Evolutionary conservation across 1,284 basidiomycete genomes (phyloP).

Genomic region (Sanghuangporus weigelae): DNA sequence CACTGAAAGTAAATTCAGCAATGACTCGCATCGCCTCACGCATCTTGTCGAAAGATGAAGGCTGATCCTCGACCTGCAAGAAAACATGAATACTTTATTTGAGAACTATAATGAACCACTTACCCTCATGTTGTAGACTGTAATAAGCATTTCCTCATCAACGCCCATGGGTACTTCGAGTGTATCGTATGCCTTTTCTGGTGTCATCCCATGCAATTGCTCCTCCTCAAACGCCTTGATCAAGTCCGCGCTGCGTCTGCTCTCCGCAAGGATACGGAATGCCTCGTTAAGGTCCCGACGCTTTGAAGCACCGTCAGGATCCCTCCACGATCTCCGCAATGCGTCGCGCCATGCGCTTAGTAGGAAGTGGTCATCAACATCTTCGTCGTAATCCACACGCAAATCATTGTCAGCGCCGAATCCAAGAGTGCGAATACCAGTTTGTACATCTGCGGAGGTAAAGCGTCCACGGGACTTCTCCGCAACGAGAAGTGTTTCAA

Average conservation of each 20-base stretch:
- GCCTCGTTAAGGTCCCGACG: conserved; percentile 55
- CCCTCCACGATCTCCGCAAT: conserved; percentile 57
- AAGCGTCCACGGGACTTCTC: conserved; percentile 64
- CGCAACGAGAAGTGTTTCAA: conserved; percentile 52
- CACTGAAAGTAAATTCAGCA: conserved; percentile 67
- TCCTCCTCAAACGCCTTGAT: conserved; percentile 48
- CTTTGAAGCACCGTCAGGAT: conserved; percentile 37
- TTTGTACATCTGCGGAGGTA: conserved; percentile 45
- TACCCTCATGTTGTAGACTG: conserved; percentile 70
- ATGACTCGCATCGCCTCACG: conserved; percentile 63
- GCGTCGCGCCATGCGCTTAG: conserved; percentile 62
- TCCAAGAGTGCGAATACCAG: conserved; percentile 49
- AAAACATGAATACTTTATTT: conserved; percentile 14
- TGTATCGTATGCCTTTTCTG: conserved; percentile 66
- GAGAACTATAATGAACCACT: conserved; percentile 24
- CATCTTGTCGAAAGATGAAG: conserved; percentile 57
- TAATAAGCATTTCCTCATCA: conserved; percentile 73
- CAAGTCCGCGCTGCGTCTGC: conserved; percentile 45
- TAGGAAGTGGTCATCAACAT: conserved; percentile 64
- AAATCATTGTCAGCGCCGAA: conserved; percentile 58
- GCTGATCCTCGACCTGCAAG: conserved; percentile 63
- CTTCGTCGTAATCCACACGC: conserved; percentile 59
- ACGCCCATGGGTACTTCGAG: conserved; percentile 66
- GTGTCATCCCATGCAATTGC: conserved; percentile 57
- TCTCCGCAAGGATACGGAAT: conserved; percentile 59